These are phyloP conservation scores for Ascochyta clinopodiicola DNA, from an alignment of 2,329 filamentous ascomycete species.

Conservation along the genomic window DNA sequence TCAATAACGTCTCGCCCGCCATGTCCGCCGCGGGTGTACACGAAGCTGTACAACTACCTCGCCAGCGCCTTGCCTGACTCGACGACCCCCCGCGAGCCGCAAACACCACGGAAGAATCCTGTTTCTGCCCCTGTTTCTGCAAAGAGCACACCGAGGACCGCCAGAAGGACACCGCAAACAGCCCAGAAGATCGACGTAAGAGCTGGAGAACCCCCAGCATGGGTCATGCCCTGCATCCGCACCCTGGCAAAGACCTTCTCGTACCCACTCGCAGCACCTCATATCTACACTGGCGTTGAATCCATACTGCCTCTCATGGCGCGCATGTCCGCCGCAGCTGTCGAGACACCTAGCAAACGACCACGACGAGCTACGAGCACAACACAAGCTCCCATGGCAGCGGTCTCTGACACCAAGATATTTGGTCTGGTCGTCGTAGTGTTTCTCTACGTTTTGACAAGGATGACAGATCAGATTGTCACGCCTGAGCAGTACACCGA, in stretches of 20 bases:
- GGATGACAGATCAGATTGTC: slow-evolving; percentile 44
- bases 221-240: slow-evolving; percentile 73
- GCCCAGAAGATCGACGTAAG: slow-evolving; percentile 21
- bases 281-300: slow-evolving; percentile 75
- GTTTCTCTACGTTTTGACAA: slow-evolving; percentile 65
- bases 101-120: slow-evolving; percentile 41
- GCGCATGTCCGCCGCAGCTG: slow-evolving; percentile 35
- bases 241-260: slow-evolving; percentile 68
- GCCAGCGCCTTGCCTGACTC: slow-evolving; percentile 69
- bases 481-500: slow-evolving; percentile 41
- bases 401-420: slow-evolving; percentile 28
- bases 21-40: slow-evolving; percentile 66
- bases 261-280: slow-evolving; percentile 69
- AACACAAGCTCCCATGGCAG: slow-evolving; percentile 6
- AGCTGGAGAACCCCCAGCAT: slow-evolving; percentile 50
- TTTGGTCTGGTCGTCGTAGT: slow-evolving; percentile 64
- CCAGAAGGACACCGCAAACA: slow-evolving; percentile 31
- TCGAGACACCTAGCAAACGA: slow-evolving; percentile 54
- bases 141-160: slow-evolving; percentile 37
- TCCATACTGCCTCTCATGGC: slow-evolving; percentile 55
- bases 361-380: slow-evolving; percentile 51
- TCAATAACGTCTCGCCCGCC: slow-evolving; percentile 44
- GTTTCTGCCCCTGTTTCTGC: slow-evolving; percentile 29
- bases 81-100: slow-evolving; percentile 31
- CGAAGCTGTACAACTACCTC: slow-evolving; percentile 81